Evolutionary conservation across 148 eudicot species (phyloP).

Genomic region (Vaccinium vitisidaea): DNA sequence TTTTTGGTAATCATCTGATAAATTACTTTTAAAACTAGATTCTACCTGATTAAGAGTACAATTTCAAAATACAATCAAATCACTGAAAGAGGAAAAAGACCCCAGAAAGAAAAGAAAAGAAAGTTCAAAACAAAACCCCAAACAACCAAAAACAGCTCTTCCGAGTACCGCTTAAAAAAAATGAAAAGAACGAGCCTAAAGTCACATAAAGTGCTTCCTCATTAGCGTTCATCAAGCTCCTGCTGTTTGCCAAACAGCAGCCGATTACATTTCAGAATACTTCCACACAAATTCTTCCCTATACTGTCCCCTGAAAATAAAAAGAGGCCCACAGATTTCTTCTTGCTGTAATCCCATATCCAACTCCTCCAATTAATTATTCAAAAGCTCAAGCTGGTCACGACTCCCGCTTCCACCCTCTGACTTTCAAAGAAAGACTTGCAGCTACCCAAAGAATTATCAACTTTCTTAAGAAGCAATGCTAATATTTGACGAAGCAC

Average conservation of each 20-base stretch:
- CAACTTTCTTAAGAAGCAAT: neutral
- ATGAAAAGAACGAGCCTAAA: neutral
- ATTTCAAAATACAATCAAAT: too few species aligned
- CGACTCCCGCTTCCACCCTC: neutral
- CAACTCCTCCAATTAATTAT: neutral
- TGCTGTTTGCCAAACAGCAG: neutral
- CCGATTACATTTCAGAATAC: neutral
- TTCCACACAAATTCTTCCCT: neutral
- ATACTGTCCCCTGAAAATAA: neutral
- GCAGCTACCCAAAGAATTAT: neutral
- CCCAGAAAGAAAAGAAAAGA: neutral
- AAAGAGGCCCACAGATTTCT: neutral
- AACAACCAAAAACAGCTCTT: neutral
- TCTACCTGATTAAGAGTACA: too few species aligned
- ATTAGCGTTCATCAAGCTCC: neutral
- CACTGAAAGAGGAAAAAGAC: neutral
- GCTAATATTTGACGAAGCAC: neutral
- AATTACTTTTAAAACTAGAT: too few species aligned
- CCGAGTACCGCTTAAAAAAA: neutral
- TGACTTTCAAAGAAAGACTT: neutral
- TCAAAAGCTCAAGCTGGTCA: constrained; percentile 6
- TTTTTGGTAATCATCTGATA: too few species aligned
- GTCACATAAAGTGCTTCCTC: neutral
- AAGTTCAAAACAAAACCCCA: neutral
- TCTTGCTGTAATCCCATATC: neutral